Conservation (phyloP, 371 early-diverging fungal species). For the Syncephalastrum contaminatum region DNA sequence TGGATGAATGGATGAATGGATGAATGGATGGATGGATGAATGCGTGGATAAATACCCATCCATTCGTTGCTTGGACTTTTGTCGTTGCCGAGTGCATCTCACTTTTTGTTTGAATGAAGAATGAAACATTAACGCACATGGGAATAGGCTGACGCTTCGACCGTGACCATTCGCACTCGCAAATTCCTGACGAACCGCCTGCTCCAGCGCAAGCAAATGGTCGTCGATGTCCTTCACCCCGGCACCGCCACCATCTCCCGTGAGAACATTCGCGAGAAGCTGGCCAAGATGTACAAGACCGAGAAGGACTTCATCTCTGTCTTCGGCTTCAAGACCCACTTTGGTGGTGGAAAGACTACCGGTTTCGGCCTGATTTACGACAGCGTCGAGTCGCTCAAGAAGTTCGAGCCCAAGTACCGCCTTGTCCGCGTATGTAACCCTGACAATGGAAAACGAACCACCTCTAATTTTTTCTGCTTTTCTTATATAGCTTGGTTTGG, state of each 20-base stretch:
- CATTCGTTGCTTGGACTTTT: too few species aligned
- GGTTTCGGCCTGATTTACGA: constrained; percentile 99
- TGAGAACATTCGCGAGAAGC: constrained; percentile 92
- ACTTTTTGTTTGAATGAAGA: constrained; percentile 19
- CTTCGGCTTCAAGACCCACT: constrained; percentile 95
- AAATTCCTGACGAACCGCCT: constrained; percentile 99
- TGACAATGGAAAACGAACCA: background rate
- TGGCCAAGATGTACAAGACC: constrained; percentile 96
- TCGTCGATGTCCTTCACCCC: constrained; percentile 96
- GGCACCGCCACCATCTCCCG: constrained; percentile 90
- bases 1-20: too few species aligned
- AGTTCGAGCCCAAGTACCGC: constrained; percentile 98
- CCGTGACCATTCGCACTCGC: constrained; percentile 96
- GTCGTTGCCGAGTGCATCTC: constrained; percentile 27
- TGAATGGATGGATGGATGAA: too few species aligned
- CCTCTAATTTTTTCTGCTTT: background rate
- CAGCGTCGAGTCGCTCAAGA: constrained; percentile 91
- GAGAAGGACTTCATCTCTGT: constrained; percentile 88
- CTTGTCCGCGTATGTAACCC: constrained; percentile 68
- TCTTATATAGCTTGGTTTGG: constrained; percentile 67
- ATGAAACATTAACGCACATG: background rate
- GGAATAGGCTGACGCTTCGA: constrained; percentile 65
- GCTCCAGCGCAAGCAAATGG: constrained; percentile 98
- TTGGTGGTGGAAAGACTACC: constrained; percentile 98
- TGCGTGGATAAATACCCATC: too few species aligned